A percentile compares a stretch with the other conserved stretches of the same genome.
These are phyloP conservation scores for Diaporthe capsici DNA, from an alignment of 2,329 filamentous ascomycete genomes.

Conservation along the genomic window DNA sequence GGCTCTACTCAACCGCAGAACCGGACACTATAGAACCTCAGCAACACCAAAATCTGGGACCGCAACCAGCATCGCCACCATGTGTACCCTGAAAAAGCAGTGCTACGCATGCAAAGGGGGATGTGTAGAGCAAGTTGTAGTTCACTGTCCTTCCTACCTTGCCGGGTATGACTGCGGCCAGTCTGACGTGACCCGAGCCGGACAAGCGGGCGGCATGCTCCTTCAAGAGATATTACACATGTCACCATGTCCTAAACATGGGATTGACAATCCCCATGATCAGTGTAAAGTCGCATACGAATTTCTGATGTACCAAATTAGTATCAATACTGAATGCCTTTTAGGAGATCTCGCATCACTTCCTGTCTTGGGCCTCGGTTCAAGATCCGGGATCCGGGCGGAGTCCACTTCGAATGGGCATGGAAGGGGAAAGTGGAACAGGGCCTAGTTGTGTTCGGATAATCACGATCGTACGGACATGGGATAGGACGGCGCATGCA, in stretches of 20 bases:
- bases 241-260: slow-evolving; percentile 11
- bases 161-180: slow-evolving; percentile 29
- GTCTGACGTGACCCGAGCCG: slow-evolving; percentile 25
- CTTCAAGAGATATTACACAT: slow-evolving; percentile 23
- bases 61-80: background rate
- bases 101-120: slow-evolving; percentile 29
- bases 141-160: slow-evolving; percentile 1
- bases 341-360: background rate
- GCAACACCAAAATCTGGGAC: background rate
- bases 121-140: slow-evolving; percentile 25
- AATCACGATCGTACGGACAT: background rate
- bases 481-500: background rate
- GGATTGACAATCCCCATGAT: slow-evolving; percentile 32
- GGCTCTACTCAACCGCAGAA: background rate
- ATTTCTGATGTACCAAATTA: background rate
- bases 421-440: background rate
- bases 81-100: slow-evolving; percentile 19
- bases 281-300: slow-evolving; percentile 26
- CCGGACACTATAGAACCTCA: background rate
- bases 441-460: background rate
- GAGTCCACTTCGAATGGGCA: background rate
- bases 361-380: background rate
- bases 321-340: background rate
- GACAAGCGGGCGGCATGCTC: slow-evolving; percentile 31
- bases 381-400: background rate